Conservation (phyloP, 116 monocot species). For the Cymodocea nodosa region DNA sequence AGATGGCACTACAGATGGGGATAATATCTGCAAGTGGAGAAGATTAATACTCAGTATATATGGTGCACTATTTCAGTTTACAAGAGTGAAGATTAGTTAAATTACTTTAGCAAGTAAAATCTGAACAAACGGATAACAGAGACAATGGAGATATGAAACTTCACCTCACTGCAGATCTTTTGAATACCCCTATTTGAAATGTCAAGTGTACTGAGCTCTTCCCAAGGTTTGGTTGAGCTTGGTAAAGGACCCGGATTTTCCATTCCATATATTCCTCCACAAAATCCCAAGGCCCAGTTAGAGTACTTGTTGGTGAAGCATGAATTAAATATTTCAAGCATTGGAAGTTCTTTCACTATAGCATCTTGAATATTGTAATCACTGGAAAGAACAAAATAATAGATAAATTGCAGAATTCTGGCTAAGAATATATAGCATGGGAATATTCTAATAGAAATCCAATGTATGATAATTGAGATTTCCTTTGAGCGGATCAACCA, state of each 20-base stretch:
- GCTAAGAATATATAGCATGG: background rate
- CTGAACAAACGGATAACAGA: background rate
- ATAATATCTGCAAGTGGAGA: slow-evolving; percentile 40
- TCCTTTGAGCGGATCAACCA: background rate
- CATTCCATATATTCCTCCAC: slow-evolving; percentile 49
- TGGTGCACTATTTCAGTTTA: background rate
- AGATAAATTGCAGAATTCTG: too few species aligned
- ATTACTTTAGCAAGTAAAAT: background rate
- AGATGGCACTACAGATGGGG: slow-evolving; percentile 34
- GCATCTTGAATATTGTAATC: slow-evolving; percentile 39
- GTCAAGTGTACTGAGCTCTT: slow-evolving; percentile 53
- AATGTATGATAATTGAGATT: background rate
- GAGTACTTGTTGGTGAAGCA: slow-evolving; percentile 48
- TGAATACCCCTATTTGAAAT: slow-evolving; percentile 67
- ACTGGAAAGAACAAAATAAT: slow-evolving; percentile 5
- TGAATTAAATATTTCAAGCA: slow-evolving; percentile 82
- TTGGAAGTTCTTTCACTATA: slow-evolving; percentile 37
- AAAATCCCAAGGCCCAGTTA: slow-evolving; percentile 85
- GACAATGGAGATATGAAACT: background rate
- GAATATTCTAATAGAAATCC: background rate
- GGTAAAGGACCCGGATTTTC: slow-evolving; percentile 37
- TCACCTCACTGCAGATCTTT: slow-evolving; percentile 39
- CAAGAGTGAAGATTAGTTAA: background rate
- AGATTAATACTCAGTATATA: background rate
- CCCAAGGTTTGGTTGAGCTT: slow-evolving; percentile 14